phyloP scores from a whole-genome alignment of 2,329 filamentous ascomycete species.

The Pleochaeta shiraiana region DNA sequence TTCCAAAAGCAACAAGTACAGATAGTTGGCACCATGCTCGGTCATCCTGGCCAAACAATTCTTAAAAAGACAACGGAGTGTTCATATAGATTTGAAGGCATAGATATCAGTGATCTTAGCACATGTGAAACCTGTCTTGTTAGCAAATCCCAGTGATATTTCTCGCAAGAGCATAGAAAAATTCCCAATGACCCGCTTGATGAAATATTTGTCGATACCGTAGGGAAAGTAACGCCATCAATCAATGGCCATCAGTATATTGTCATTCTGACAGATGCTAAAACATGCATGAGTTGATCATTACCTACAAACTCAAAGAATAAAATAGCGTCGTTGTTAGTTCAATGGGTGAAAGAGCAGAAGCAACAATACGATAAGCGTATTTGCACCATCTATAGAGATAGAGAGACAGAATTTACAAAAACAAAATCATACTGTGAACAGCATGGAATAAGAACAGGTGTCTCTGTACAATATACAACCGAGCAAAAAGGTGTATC shows the following conservation, averaged over 20 bases:
- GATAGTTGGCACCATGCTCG: background rate
- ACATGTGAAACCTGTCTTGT: background rate
- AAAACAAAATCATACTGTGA: background rate
- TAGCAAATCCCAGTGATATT: background rate
- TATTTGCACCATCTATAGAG: background rate
- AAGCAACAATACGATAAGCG: background rate
- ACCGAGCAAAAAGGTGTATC: background rate
- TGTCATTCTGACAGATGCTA: background rate
- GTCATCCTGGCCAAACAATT: background rate
- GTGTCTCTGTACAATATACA: background rate
- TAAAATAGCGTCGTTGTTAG: background rate
- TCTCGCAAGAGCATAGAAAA: background rate
- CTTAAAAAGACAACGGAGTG: background rate
- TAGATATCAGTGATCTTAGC: background rate
- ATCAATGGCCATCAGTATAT: background rate
- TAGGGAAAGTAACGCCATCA: background rate
- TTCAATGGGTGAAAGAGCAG: background rate
- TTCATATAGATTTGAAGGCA: background rate
- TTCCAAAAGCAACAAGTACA: background rate
- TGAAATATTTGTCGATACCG: background rate
- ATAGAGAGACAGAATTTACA: background rate
- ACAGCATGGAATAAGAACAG: background rate
- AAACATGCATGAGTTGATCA: background rate
- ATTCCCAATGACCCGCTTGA: background rate
- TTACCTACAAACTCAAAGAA: background rate